A percentile compares a stretch with the other conserved stretches of the same genome.
Conservation (phyloP, 805 yeast species). For the Yamadazyma tumulicola region DNA sequence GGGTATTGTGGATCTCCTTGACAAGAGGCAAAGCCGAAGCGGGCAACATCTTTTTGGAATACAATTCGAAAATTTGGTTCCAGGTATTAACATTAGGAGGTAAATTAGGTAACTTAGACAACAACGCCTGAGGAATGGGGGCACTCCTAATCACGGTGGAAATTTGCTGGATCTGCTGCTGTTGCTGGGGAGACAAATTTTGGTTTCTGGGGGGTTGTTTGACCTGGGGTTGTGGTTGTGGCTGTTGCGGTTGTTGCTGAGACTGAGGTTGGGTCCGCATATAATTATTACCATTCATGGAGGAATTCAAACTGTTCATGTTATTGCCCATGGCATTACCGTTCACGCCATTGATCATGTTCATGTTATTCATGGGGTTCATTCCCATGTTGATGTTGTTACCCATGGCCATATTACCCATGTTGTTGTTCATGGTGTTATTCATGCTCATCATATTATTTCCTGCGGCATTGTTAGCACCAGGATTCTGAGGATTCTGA, state of each 20-base stretch:
- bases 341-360: constrained; percentile 4
- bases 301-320: constrained; percentile 2
- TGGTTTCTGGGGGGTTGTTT: constrained; percentile 9
- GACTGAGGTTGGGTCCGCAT: constrained; percentile 16
- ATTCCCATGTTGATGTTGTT: constrained; percentile 3
- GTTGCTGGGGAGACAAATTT: background rate
- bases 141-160: constrained; percentile 50
- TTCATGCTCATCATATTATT: constrained; percentile 1
- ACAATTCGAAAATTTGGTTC: constrained; percentile 68
- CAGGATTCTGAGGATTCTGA: constrained; percentile 1
- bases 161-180: constrained; percentile 30
- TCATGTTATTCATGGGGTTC: constrained; percentile 10
- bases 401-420: constrained; percentile 9
- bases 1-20: constrained; percentile 65
- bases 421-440: constrained; percentile 9
- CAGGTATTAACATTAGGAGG: constrained; percentile 81
- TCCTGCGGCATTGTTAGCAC: background rate
- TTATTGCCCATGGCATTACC: constrained; percentile 14
- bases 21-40: constrained; percentile 56
- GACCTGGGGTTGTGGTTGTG: constrained; percentile 1
- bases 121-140: constrained; percentile 68
- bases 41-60: constrained; percentile 56
- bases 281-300: background rate
- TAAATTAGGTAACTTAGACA: constrained; percentile 66
- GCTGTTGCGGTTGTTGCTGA: constrained; percentile 9